Evolutionary conservation across 257 asterid genomes (phyloP), one percentile per base, ranked within the genome.

Genomic region (Capsicum rhomboideum): DNA sequence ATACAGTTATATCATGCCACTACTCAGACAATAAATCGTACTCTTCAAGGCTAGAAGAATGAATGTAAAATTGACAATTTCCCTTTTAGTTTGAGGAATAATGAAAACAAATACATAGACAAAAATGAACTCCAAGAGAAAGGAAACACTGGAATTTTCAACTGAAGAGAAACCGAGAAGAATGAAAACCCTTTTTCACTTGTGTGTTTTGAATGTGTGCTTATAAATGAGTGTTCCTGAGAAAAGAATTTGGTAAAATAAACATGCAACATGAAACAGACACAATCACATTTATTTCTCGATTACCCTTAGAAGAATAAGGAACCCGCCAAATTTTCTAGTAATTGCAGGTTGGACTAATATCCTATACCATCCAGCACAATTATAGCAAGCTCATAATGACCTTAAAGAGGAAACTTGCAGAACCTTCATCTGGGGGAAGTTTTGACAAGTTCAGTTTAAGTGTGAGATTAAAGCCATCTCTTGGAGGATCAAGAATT

Each of bases 401-500:
- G 88, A 89, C 94, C 92, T 94, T 85, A 88, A 84, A 89, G 89
- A 85, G 87, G 85, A 86, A 92, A 94, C 95, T 88, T 93, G 88
- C 90, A 88, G 89, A 92, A 96, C 98, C 98, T 96, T 92, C 98
- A 91, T 93, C 94, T 84, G 95, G 93, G 83, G 98, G 98, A 88
- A 96, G 97, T 91, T 94, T 94, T 87, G 98, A 92, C 88, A 93
- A 91, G 91, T 93, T 96, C 84, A 96, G 88, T 88, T 96, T 96
- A 90, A 96, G 83, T 10, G 99, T 96, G 85, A 96, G 98, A 87
- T 93, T 92, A 87, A 92, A 96, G 86, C 98, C 98, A 89, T 96
- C 99, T 89, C 93, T 93, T 49, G 99, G 98, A 59, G 98, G 99
- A 92, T 96, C 99, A 84, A 96, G 99, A 90, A 96, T 94, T 85